Base-by-base conservation (phyloP, 140 eudicot species). In the Oenanthe javanica region DNA sequence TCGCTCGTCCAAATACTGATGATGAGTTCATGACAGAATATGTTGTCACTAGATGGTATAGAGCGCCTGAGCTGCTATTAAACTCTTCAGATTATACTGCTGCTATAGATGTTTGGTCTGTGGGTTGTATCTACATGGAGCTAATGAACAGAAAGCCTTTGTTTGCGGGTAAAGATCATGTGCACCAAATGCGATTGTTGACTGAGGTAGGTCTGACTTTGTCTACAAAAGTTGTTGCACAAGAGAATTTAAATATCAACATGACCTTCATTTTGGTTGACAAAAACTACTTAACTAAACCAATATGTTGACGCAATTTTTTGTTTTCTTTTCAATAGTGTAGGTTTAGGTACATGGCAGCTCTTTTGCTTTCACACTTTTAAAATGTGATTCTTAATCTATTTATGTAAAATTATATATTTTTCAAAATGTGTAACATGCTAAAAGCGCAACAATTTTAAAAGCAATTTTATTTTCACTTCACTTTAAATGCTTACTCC, bases 41-140 rank as follows among this genome's bases (percentile, higher is more conserved):
- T 79, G 98, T 93, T 82, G 98, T 93, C 77, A 93, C 96, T 0
- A 82, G 98, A 81, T 93, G 98, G 98, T 93, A 93, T 71, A 85
- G 98, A 54, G 98, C 98, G 23, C 98, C 98, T 6, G 98, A 93
- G 87, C 86, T 93, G 64, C 71, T 93, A 70, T 82, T 93, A 38
- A 92, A 89, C 85, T 92, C 97, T 63, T 90, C 97, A 13, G 97
- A 90, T 40, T 92, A 92, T 77, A 87, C 89, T 11, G 92, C 96
- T 63, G 93, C 96, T 27, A 90, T 92, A 11, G 97, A 92, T 85
- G 90, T 92, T 16, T 92, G 97, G 97, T 92, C 97, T 16, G 96
- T 92, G 67, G 97, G 97, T 14, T 92, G 97, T 81, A 89, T 92
- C 57, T 92, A 79, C 81, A 89, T 92, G 97, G 97, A 92, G 81